These are phyloP conservation scores for Eimeria praecox DNA, from an alignment of 169 alveolate genomes.

Conservation along the genomic window DNA sequence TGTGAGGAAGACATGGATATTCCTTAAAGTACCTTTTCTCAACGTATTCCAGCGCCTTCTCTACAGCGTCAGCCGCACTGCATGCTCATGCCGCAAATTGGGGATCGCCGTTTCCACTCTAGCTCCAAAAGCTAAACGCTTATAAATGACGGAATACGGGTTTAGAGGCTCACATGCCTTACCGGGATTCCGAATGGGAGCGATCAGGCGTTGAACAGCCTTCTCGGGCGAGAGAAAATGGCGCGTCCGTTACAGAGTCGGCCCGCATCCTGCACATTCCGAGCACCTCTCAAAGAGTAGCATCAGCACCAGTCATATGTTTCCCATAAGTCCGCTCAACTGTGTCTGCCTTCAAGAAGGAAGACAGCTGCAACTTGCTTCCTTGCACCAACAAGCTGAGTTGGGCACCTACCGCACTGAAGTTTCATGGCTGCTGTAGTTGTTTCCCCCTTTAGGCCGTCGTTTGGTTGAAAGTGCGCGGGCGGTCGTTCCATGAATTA, in stretches of 20 bases:
- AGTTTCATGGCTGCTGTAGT: constrained; percentile 40
- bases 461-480: constrained; percentile 11
- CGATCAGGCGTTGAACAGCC: constrained; percentile 3
- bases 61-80: constrained; percentile 42
- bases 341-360: not conserved
- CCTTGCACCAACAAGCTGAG: not conserved
- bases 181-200: constrained; percentile 30
- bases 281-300: not conserved
- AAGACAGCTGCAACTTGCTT: not conserved
- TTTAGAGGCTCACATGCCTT: not conserved
- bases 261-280: constrained; percentile 33
- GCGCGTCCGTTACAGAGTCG: not conserved
- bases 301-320: not conserved
- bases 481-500: not conserved
- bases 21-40: constrained; percentile 50
- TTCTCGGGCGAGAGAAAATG: not conserved
- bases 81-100: not conserved
- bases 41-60: constrained; percentile 46
- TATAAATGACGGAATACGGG: not conserved
- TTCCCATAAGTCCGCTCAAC: not conserved
- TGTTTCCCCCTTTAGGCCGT: constrained; percentile 51
- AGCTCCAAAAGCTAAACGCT: not conserved
- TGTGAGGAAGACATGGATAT: constrained; percentile 42
- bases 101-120: not conserved
- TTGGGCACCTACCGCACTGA: constrained; percentile 50